Percentiles rank a stretch among this genome's conserved stretches.
Evolutionary conservation across 768 basidiomycete genomes (phyloP).

Genomic region (Royoungia palumana): DNA sequence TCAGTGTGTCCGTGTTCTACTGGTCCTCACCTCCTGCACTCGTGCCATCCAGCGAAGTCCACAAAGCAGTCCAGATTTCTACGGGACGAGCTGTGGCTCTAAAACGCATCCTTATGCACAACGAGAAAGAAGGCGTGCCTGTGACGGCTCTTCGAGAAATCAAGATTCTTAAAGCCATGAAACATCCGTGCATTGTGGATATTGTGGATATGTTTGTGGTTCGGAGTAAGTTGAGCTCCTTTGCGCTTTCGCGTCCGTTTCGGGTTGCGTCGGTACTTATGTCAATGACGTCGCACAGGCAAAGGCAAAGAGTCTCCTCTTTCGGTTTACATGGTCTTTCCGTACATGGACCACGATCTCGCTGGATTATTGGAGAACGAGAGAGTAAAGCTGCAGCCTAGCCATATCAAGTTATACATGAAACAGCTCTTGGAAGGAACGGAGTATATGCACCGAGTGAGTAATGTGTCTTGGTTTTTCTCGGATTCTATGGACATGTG

Average conservation of each 20-base stretch:
- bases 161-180: slow-evolving; percentile 88
- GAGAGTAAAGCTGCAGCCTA: slow-evolving; percentile 74
- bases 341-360: slow-evolving; percentile 99
- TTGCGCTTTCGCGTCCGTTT: not conserved
- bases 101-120: slow-evolving; percentile 95
- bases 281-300: slow-evolving; percentile 9
- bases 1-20: not conserved
- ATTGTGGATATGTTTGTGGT: slow-evolving; percentile 93
- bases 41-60: slow-evolving; percentile 66
- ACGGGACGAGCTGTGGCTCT: slow-evolving; percentile 72
- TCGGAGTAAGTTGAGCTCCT: slow-evolving; percentile 49
- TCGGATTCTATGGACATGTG: slow-evolving; percentile 7
- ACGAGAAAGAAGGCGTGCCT: slow-evolving; percentile 95
- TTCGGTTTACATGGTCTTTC: slow-evolving; percentile 98
- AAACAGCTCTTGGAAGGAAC: slow-evolving; percentile 95
- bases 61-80: slow-evolving; percentile 71
- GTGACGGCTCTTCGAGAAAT: slow-evolving; percentile 97
- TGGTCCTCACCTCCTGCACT: slow-evolving; percentile 6
- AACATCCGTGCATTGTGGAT: slow-evolving; percentile 82
- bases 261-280: not conserved
- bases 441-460: slow-evolving; percentile 90
- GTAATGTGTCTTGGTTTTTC: slow-evolving; percentile 25
- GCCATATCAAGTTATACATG: slow-evolving; percentile 94
- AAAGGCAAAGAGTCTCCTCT: slow-evolving; percentile 63
- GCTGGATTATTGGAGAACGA: slow-evolving; percentile 93